Evolutionary conservation across 2,329 filamentous ascomycete species (phyloP), one percentile per base, ranked within the genome.

Genomic region (Hyphodiscus sp.): DNA sequence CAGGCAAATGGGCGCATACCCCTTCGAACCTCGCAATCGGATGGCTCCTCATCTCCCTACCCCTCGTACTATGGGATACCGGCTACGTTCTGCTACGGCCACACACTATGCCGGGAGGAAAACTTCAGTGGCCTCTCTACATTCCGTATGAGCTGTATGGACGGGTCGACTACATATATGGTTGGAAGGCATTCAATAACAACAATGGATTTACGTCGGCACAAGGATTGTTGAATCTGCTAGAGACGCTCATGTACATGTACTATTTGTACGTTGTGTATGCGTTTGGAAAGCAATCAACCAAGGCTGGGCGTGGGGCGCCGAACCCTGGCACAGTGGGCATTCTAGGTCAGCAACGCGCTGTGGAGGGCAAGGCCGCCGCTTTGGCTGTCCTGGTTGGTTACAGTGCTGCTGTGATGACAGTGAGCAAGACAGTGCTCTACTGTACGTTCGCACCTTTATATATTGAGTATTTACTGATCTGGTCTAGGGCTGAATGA

Each of bases 101-200:
- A 15, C 75, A 84, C 67, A 82, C 76, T 50, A 87, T 88, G 82
- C 79, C 81, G 0, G 83, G 83, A 29, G 83, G 84, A 4, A 72
- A 68, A 15, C 69, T 81, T 15, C 83, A 87, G 61, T 77, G 73
- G 62, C 81, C 81, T 0, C 63, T 87, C 48, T 89, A 80, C 79
- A 74, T 70, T 8, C 83, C 83, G 0, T 88, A 88, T 64, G 81
- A 79, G 57, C 73, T 86, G 0, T 88, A 89, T 63, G 82, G 80
- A 1, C 73, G 68, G 2, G 74, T 87, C 45, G 85, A 89, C 61
- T 76, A 86, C 59, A 74, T 86, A 16, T 89, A 89, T 63, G 83
- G 84, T 2, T 81, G 76, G 72, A 79, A 80, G 30, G 82, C 83
- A 1, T 84, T 74, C 63, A 74, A 85, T 51, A 73, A 71, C 30